Conservation (phyloP, 176 grass and related monocot species). For the Tillandsia fasciculata region DNA sequence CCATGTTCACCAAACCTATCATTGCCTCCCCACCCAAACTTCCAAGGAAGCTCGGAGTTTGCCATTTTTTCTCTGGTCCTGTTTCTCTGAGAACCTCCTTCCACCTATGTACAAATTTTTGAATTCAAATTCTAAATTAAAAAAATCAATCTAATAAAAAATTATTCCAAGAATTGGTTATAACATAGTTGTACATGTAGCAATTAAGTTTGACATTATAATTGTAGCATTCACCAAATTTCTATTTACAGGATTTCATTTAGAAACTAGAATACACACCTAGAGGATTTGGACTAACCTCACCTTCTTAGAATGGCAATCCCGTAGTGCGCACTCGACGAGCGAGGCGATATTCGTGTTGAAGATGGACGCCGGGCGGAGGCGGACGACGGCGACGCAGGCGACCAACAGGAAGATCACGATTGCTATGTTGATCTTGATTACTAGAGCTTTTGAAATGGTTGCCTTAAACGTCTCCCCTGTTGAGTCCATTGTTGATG, state of each 20-base stretch:
- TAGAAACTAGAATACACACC: no score
- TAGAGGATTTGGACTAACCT: slow-evolving; percentile 39
- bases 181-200: no score
- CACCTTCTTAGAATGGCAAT: slow-evolving; percentile 77
- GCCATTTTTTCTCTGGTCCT: slow-evolving; percentile 24
- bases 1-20: slow-evolving; percentile 77
- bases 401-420: slow-evolving; percentile 60
- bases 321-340: slow-evolving; percentile 57
- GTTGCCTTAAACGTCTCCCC: slow-evolving; percentile 48
- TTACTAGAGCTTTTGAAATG: slow-evolving; percentile 32
- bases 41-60: slow-evolving; percentile 41
- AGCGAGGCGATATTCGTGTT: slow-evolving; percentile 39
- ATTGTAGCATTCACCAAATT: no score
- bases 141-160: no score
- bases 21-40: slow-evolving; percentile 5
- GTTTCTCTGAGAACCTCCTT: background rate
- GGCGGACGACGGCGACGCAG: slow-evolving; percentile 67
- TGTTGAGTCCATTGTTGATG: slow-evolving; percentile 3
- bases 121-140: no score
- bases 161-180: no score
- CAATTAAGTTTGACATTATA: no score
- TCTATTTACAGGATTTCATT: no score
- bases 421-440: slow-evolving; percentile 74
- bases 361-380: slow-evolving; percentile 41
- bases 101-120: no score